These are phyloP conservation scores for Selaginella moellendorffii DNA, from an alignment of 75 land plant genomes.

Conservation along the genomic window DNA sequence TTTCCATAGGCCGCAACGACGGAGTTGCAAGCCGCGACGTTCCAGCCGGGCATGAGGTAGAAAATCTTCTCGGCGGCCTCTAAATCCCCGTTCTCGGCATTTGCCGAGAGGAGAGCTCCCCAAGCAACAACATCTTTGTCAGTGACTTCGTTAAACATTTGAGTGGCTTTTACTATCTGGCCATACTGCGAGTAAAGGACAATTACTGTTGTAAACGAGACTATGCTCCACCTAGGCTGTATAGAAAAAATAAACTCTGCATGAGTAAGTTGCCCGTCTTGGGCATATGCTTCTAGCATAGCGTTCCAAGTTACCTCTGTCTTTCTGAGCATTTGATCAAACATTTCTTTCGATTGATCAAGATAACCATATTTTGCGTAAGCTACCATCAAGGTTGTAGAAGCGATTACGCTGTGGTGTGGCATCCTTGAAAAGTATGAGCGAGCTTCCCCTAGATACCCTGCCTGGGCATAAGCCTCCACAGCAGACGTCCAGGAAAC, in stretches of 20 bases:
- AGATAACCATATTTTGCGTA: not conserved
- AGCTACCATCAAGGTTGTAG: not conserved
- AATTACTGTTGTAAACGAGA: not conserved
- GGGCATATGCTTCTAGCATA: not conserved
- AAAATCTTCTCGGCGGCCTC: not conserved
- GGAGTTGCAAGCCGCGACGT: not conserved
- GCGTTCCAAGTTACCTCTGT: not conserved
- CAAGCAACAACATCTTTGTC: constrained; percentile 1
- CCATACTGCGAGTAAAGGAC: not conserved
- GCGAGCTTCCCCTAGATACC: not conserved
- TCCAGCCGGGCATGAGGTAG: not conserved
- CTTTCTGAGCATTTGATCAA: not conserved
- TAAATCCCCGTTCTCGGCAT: not conserved
- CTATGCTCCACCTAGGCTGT: not conserved
- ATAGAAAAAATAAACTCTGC: not conserved
- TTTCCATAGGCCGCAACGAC: constrained; percentile 6
- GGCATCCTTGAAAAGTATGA: not conserved
- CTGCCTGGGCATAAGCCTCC: not conserved
- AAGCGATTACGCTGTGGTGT: not conserved
- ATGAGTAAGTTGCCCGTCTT: not conserved
- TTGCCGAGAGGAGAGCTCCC: not conserved
- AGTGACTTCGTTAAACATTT: not conserved
- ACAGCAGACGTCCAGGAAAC: not conserved
- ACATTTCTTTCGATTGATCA: not conserved
- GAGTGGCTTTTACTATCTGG: not conserved